Evolutionary conservation across 768 basidiomycete species (phyloP).

Genomic region (Boletus tomentosulus): DNA sequence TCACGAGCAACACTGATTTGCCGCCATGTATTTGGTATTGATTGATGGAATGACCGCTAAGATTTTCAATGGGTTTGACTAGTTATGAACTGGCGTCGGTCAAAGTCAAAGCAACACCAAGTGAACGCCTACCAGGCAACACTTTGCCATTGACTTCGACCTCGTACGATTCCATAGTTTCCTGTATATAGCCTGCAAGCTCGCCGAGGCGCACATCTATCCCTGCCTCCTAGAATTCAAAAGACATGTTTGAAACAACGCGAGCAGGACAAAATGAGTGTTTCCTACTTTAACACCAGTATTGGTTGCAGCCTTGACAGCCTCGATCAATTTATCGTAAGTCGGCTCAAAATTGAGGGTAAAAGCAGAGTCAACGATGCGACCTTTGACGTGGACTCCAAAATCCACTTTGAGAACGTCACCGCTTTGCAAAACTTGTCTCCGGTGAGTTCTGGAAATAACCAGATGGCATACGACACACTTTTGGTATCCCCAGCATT

Average conservation of each 20-base stretch:
- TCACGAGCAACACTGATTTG: conserved; percentile 88
- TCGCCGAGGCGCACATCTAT: conserved; percentile 95
- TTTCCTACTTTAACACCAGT: conserved; percentile 77
- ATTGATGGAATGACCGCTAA: conserved; percentile 92
- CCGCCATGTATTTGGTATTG: conserved; percentile 91
- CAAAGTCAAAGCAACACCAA: background rate
- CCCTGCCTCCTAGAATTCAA: conserved; percentile 72
- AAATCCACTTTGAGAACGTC: conserved; percentile 97
- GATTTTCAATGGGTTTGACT: conserved; percentile 93
- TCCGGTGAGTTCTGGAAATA: conserved; percentile 6
- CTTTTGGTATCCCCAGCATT: conserved; percentile 87
- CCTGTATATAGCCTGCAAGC: conserved; percentile 87
- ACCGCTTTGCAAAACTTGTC: conserved; percentile 67
- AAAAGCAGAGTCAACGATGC: conserved; percentile 94
- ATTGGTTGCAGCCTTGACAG: conserved; percentile 92
- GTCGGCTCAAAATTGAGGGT: conserved; percentile 86
- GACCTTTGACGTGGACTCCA: conserved; percentile 95
- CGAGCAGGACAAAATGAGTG: background rate
- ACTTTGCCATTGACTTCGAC: conserved; percentile 87
- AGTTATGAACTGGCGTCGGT: conserved; percentile 3
- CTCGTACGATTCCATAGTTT: conserved; percentile 99
- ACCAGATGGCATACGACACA: conserved; percentile 34
- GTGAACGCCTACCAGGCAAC: conserved; percentile 55
- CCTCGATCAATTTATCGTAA: conserved; percentile 84
- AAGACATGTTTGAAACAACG: conserved; percentile 2